These are phyloP conservation scores for Poterioochromonas sp. DNA, from an alignment of 352 stramenopile genomes.

Conservation along the genomic window DNA sequence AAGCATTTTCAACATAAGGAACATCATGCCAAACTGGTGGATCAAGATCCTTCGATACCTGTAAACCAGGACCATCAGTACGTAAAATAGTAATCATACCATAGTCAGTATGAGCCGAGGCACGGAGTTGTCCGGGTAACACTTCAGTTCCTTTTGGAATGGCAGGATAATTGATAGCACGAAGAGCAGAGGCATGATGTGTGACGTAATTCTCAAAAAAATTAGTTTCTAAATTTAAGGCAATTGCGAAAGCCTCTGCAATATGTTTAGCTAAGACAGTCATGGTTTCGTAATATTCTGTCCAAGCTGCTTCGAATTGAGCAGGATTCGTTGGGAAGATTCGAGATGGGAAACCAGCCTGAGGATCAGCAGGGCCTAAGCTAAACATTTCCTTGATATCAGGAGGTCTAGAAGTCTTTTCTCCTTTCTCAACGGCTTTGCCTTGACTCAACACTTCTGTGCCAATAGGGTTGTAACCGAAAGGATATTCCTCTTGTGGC, in stretches of 20 bases:
- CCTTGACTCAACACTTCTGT: conserved; percentile 42
- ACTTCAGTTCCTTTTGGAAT: conserved; percentile 41
- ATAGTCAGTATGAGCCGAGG: conserved; percentile 74
- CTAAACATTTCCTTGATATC: conserved; percentile 78
- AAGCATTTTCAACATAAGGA: conserved; percentile 53
- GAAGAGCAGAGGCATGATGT: conserved; percentile 66
- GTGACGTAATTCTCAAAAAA: conserved; percentile 60
- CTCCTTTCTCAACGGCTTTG: conserved; percentile 37
- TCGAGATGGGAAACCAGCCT: conserved; percentile 50
- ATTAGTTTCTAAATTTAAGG: conserved; percentile 53
- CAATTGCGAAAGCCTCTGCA: conserved; percentile 63
- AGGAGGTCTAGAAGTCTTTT: conserved; percentile 33
- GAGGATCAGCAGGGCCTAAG: conserved; percentile 51
- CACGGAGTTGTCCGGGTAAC: conserved; percentile 52
- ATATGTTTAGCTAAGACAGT: conserved; percentile 58
- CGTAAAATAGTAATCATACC: conserved; percentile 72
- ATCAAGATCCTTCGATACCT: conserved; percentile 43
- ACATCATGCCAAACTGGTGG: conserved; percentile 50
- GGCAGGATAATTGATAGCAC: conserved; percentile 71
- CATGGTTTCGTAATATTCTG: conserved; percentile 64
- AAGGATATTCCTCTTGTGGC: conserved; percentile 60
- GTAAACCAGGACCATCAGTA: conserved; percentile 51
- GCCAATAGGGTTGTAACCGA: conserved; percentile 61
- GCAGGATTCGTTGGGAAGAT: conserved; percentile 51
- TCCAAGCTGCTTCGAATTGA: conserved; percentile 54